These are phyloP conservation scores for Trichothecium roseum DNA, from an alignment of 2,329 filamentous ascomycete species.

Conservation along the genomic window DNA sequence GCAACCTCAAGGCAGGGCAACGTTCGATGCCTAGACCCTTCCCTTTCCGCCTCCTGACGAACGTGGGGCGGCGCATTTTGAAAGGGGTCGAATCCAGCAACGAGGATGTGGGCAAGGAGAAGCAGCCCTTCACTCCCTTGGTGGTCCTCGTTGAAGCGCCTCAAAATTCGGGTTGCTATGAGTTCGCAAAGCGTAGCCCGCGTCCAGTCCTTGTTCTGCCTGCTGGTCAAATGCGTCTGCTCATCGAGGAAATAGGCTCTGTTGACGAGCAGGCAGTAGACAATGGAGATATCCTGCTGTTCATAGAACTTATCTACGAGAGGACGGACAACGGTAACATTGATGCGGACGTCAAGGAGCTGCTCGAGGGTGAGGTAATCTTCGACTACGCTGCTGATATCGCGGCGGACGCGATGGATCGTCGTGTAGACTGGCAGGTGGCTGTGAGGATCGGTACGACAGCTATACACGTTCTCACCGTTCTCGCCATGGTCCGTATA, in stretches of 20 bases:
- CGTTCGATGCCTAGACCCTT: conserved; percentile 41
- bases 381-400: conserved; percentile 53
- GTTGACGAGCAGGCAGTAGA: conserved; percentile 78
- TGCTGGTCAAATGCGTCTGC: conserved; percentile 63
- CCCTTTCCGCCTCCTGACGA: conserved; percentile 43
- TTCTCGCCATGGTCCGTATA: conserved; percentile 18
- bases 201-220: conserved; percentile 72
- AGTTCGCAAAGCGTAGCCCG: conserved; percentile 72
- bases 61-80: conserved; percentile 68
- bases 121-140: conserved; percentile 60
- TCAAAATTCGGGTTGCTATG: conserved; percentile 65
- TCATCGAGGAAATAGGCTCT: conserved; percentile 70
- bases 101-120: conserved; percentile 66
- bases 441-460: conserved; percentile 46
- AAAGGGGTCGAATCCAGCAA: conserved; percentile 77
- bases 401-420: conserved; percentile 60
- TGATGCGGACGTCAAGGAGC: conserved; percentile 71
- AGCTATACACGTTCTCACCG: conserved; percentile 35
- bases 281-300: conserved; percentile 68
- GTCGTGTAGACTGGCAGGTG: conserved; percentile 66
- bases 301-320: conserved; percentile 78
- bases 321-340: conserved; percentile 67
- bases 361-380: conserved; percentile 61
- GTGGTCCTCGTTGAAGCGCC: conserved; percentile 70
- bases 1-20: conserved; percentile 74